Evolutionary conservation across 352 stramenopile genomes (phyloP).

Genomic region (Phytopythium helicoides): DNA sequence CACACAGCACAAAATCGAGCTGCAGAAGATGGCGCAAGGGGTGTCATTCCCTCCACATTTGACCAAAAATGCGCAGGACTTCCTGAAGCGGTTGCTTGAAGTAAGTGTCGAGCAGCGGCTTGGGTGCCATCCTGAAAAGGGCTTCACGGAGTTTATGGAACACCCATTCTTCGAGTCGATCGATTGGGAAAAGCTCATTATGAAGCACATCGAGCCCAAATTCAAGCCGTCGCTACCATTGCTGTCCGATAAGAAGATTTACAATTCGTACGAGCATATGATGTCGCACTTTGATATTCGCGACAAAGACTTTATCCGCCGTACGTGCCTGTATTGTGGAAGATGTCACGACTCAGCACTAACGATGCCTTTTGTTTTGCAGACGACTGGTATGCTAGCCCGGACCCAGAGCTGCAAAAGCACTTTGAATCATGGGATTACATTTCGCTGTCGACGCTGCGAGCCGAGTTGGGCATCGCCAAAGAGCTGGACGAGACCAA

Average conservation of each 20-base stretch:
- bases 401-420: conserved; percentile 74
- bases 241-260: conserved; percentile 80
- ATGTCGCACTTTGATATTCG: conserved; percentile 87
- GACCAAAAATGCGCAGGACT: conserved; percentile 64
- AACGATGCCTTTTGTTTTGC: background rate
- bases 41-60: conserved; percentile 61
- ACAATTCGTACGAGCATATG: conserved; percentile 85
- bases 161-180: conserved; percentile 87
- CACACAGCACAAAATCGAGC: conserved; percentile 76
- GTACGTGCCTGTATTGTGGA: conserved; percentile 35
- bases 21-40: conserved; percentile 77
- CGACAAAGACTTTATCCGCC: conserved; percentile 82
- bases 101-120: conserved; percentile 70
- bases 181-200: conserved; percentile 86
- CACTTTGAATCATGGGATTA: conserved; percentile 89
- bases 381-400: conserved; percentile 83
- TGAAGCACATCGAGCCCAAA: conserved; percentile 85
- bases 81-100: conserved; percentile 81
- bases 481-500: conserved; percentile 86
- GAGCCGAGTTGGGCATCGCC: conserved; percentile 74
- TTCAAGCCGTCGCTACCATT: conserved; percentile 66
- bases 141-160: conserved; percentile 85
- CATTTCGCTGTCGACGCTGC: conserved; percentile 81
- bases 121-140: conserved; percentile 68
- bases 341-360: too few species aligned